Base-by-base conservation (phyloP, 495 filamentous ascomycete species). In the Chaetomium tenue region DNA sequence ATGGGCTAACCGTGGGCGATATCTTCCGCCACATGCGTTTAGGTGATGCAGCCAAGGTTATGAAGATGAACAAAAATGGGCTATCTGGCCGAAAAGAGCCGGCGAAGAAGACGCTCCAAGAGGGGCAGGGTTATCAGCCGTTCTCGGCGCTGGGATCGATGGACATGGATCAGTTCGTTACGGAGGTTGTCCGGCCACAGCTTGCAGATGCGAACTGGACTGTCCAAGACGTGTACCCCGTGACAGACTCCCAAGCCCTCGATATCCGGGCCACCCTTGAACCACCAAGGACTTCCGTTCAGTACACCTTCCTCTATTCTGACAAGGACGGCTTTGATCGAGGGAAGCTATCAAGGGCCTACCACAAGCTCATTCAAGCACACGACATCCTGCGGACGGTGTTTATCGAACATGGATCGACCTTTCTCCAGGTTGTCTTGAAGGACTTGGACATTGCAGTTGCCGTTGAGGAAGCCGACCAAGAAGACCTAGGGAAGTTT, bases 301-400 rank as follows among this genome's bases (percentile, higher is more conserved):
- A 76, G 15, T 81, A 80, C 54, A 76, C 78, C 50, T 50, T 75
- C 11, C 71, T 81, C 64, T 72, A 77, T 60, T 73, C 47, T 3
- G 63, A 76, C 44, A 62, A 72, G 13, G 72, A 66, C 9, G 33
- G 42, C 0, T 46, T 80, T 16, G 65, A 78, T 61, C 69, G 71
- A 23, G 60, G 50, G 8, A 63, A 58, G 9, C 70, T 81, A 4
- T 66, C 74, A 59, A 39, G 37, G 5, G 74, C 72, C 12, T 81
- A 76, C 63, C 69, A 70, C 9, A 68, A 78, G 0, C 74, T 87
- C 3, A 77, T 85, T 26, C 77, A 81, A 20, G 77, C 79, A 2
- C 88, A 87, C 68, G 88, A 90, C 56, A 87, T 91, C 26, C 76
- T 92, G 2, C 84, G 88, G 7, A 90, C 88, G 0, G 85, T 91